Evolutionary conservation across 345 rosid species (phyloP).

Genomic region (Ceriops decandra): DNA sequence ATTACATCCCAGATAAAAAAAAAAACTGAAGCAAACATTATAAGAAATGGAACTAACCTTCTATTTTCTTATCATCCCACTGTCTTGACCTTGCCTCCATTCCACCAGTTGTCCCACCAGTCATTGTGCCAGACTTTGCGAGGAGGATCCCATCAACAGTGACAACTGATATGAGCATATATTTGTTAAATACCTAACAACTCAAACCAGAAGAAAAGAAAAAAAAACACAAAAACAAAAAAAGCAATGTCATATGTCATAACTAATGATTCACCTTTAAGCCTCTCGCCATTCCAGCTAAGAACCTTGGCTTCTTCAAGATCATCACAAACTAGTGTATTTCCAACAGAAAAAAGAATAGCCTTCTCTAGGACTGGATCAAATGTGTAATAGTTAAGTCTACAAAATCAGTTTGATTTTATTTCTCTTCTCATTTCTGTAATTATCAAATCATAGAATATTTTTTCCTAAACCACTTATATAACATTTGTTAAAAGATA

Average conservation of each 20-base stretch:
- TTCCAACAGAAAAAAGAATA: constrained; percentile 90
- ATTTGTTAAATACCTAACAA: constrained; percentile 4
- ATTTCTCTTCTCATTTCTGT: not conserved
- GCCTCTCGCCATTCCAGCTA: constrained; percentile 92
- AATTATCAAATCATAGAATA: not conserved
- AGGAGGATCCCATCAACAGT: constrained; percentile 93
- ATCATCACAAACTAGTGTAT: constrained; percentile 90
- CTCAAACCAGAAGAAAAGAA: too few relatives aligned
- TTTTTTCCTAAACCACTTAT: too few relatives aligned
- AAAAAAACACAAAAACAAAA: not conserved
- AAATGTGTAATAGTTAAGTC: constrained; percentile 71
- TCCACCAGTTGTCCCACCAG: constrained; percentile 99
- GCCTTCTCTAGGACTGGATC: constrained; percentile 91
- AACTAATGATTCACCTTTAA: constrained; percentile 53
- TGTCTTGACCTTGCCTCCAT: constrained; percentile 97
- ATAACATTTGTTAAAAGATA: too few relatives aligned
- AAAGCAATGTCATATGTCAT: not conserved
- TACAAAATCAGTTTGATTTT: constrained; percentile 19
- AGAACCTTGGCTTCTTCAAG: constrained; percentile 94
- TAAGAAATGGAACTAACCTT: constrained; percentile 47
- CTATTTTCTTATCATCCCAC: constrained; percentile 95
- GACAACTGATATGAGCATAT: constrained; percentile 58
- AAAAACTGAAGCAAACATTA: not conserved
- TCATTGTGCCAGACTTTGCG: constrained; percentile 97
- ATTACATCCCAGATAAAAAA: constrained; percentile 9